Percentiles rank a stretch among this genome's conserved stretches.
Conservation (phyloP, 495 filamentous ascomycete species). For the Penicillium crystallinum region DNA sequence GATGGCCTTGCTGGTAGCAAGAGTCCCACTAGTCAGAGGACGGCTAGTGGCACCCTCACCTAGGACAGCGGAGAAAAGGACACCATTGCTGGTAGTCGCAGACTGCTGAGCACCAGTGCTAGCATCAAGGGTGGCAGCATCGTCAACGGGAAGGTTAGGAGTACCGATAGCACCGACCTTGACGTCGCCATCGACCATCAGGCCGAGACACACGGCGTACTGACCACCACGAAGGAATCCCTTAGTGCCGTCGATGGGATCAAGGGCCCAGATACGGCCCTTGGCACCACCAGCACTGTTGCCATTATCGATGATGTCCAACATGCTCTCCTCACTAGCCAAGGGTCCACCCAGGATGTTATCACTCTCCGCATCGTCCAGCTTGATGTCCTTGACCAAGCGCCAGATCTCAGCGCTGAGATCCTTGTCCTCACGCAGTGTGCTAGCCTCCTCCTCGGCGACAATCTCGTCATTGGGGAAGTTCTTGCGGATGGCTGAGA, state of each 20-base stretch:
- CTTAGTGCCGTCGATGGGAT: constrained; percentile 97
- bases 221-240: constrained; percentile 96
- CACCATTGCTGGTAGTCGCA: constrained; percentile 64
- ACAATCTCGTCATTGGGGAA: constrained; percentile 91
- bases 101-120: constrained; percentile 63
- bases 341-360: constrained; percentile 68
- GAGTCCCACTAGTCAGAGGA: constrained; percentile 55
- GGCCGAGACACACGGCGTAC: constrained; percentile 88
- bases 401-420: constrained; percentile 76
- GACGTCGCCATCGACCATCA: constrained; percentile 92
- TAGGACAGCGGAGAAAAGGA: constrained; percentile 74
- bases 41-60: constrained; percentile 73
- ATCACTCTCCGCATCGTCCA: constrained; percentile 66
- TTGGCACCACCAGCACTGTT: constrained; percentile 70
- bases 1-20: constrained; percentile 60
- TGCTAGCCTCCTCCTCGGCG: constrained; percentile 85
- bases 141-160: constrained; percentile 86
- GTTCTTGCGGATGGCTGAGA: constrained; percentile 77
- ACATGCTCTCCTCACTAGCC: constrained; percentile 65
- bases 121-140: constrained; percentile 59
- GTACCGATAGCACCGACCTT: constrained; percentile 92
- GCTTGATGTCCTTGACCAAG: constrained; percentile 62
- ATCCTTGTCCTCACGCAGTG: constrained; percentile 61
- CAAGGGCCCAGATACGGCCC: constrained; percentile 92
- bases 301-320: constrained; percentile 79